Conservation (phyloP, 495 filamentous ascomycete genomes). For the Penicillium longicatenatum region DNA sequence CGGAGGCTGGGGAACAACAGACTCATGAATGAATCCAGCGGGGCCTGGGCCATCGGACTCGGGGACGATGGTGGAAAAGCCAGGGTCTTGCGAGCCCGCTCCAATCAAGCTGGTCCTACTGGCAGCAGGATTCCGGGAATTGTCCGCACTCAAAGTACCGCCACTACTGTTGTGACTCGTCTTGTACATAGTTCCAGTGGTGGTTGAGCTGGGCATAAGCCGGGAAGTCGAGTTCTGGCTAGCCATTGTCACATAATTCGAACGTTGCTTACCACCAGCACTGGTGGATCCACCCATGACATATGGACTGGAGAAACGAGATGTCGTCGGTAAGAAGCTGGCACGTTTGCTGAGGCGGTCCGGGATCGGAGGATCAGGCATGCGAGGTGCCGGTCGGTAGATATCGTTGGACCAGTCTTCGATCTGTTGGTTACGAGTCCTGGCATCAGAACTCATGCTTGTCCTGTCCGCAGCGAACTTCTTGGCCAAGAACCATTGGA, state of each 20-base stretch:
- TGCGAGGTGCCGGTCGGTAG: constrained; percentile 81
- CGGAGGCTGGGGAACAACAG: constrained; percentile 96
- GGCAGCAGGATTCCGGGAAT: constrained; percentile 41
- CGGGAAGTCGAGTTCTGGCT: constrained; percentile 82
- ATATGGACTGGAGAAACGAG: constrained; percentile 93
- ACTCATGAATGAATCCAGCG: constrained; percentile 90
- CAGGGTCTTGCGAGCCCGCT: constrained; percentile 38
- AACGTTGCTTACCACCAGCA: constrained; percentile 42
- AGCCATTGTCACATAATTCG: constrained; percentile 88
- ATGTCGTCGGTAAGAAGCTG: constrained; percentile 80
- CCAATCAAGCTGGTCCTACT: constrained; percentile 57
- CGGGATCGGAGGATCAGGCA: constrained; percentile 65
- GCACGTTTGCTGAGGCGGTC: constrained; percentile 79
- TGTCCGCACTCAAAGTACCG: constrained; percentile 52
- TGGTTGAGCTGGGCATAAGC: constrained; percentile 62
- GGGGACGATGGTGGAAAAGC: constrained; percentile 56
- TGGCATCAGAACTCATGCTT: constrained; percentile 65
- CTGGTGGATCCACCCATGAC: constrained; percentile 58
- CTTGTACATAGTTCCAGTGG: constrained; percentile 62
- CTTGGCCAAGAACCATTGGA: constrained; percentile 92
- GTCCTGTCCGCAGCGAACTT: constrained; percentile 79
- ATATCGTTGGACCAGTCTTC: constrained; percentile 99
- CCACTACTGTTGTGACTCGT: constrained; percentile 68
- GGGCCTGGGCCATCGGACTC: constrained; percentile 78
- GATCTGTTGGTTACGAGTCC: constrained; percentile 87